Evolutionary conservation across 108 stramenopile genomes (phyloP).

Genomic region (Cyclotella distinguenda): DNA sequence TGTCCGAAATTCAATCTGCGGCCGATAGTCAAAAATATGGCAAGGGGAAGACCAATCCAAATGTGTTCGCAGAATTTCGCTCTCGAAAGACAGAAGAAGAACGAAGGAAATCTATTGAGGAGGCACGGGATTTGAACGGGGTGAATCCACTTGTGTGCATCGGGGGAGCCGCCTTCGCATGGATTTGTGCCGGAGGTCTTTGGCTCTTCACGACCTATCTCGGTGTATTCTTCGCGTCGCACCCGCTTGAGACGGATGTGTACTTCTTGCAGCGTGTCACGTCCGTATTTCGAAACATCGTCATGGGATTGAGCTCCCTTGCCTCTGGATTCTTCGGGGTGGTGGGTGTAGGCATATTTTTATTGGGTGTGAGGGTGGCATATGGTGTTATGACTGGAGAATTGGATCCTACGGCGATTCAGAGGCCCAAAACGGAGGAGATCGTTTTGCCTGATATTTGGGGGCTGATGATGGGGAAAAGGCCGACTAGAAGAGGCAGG

Average conservation of each 20-base stretch:
- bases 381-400: conserved; percentile 78
- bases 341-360: conserved; percentile 72
- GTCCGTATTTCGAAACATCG: conserved; percentile 71
- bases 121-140: conserved; percentile 78
- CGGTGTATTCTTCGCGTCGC: conserved; percentile 56
- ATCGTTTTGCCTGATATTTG: conserved; percentile 70
- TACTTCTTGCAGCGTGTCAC: conserved; percentile 61
- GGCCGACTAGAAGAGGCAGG: conserved; percentile 42
- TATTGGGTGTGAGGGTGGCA: conserved; percentile 68
- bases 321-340: conserved; percentile 84
- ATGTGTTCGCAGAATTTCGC: conserved; percentile 50
- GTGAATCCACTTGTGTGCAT: conserved; percentile 78
- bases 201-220: conserved; percentile 65
- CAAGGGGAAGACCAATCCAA: conserved; percentile 19
- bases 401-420: conserved; percentile 79
- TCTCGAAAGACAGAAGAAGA: conserved; percentile 68
- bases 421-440: conserved; percentile 41
- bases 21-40: conserved; percentile 64
- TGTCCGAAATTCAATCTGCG: conserved; percentile 65
- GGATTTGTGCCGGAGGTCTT: conserved; percentile 56
- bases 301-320: conserved; percentile 69
- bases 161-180: conserved; percentile 62
- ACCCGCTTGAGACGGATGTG: conserved; percentile 65
- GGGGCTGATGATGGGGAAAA: conserved; percentile 82
- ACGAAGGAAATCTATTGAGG: conserved; percentile 57